These are phyloP conservation scores for Colletotrichum incanum DNA, from an alignment of 2,329 filamentous ascomycete genomes.

Conservation along the genomic window DNA sequence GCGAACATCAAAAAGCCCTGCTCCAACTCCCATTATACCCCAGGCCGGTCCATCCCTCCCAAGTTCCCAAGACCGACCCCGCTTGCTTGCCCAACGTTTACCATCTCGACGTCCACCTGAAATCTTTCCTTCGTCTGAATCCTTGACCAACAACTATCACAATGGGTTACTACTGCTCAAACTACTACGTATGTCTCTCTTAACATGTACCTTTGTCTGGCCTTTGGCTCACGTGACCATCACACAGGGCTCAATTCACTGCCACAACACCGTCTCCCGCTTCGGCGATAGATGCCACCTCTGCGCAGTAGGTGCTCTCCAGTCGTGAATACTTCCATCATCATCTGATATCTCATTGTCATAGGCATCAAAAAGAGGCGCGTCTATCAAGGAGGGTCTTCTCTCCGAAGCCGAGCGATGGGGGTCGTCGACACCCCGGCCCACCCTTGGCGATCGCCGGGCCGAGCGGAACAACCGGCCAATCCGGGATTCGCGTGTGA, in stretches of 20 bases:
- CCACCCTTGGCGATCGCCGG: constrained; percentile 39
- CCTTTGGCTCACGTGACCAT: not conserved
- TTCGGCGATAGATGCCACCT: constrained; percentile 51
- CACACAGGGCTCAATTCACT: constrained; percentile 51
- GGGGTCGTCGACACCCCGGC: constrained; percentile 35
- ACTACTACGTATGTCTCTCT: constrained; percentile 50
- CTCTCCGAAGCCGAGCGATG: constrained; percentile 41
- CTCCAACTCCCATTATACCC: constrained; percentile 3
- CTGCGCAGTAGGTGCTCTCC: constrained; percentile 46
- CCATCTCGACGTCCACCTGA: constrained; percentile 11
- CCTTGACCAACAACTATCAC: constrained; percentile 16
- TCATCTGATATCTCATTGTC: not conserved
- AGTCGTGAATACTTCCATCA: not conserved
- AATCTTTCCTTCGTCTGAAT: constrained; percentile 7
- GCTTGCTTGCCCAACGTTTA: not conserved
- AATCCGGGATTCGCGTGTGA: constrained; percentile 37
- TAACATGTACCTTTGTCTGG: not conserved
- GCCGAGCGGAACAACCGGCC: constrained; percentile 37
- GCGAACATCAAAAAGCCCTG: constrained; percentile 26
- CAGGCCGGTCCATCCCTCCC: constrained; percentile 39
- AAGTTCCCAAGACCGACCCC: constrained; percentile 16
- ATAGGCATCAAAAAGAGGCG: constrained; percentile 42
- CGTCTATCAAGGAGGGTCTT: constrained; percentile 41
- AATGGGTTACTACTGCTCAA: constrained; percentile 53
- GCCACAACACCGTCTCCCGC: constrained; percentile 50